Evolutionary conservation across 208 protist genomes (phyloP), one percentile per base, ranked within the genome.

Genomic region (Strigomonas culicis): DNA sequence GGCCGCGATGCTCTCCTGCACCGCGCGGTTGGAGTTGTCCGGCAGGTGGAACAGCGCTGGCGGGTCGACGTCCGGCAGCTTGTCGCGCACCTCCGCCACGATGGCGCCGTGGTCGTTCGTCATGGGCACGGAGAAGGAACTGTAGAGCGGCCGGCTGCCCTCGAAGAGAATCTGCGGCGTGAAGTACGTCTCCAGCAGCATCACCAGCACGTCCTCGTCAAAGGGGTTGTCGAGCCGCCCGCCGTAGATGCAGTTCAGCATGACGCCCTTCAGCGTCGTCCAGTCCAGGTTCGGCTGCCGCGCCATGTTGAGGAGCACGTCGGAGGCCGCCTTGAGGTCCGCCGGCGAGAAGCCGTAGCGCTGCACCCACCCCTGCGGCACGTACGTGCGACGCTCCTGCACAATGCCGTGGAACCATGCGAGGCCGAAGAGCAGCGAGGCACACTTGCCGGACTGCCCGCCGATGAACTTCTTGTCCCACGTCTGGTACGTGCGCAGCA

Each of bases 351-450:
- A 99, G 70, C 99, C 98, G 86, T 99, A 99, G 65, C 90, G 98
- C 81, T 98, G 97, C 50, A 88, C 86, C 96, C 97, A 99, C 34
- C 97, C 98, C 70, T 99, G 98, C 15, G 98, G 98, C 49, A 98
- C 92, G 75, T 95, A 99, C 15, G 82, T 95, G 47, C 97, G 87
- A n/a, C 98, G 85, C 74, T 99, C 97, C 78, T 98, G 95, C 63
- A 98, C 72, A 11, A 99, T 60, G 7, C 94, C 94, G 75, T 99
- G 98, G 66, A 99, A 98, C 90, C 93, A 99, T 15, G 95, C 90
- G 8, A 98, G 80, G 10, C 90, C 82, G 69, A 99, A 97, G 0
- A 98, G 82, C 50, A 97, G 70, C 75, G 88, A 86, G 25, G 86
- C 75, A 0, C 70, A 70, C 19, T 47, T 56, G 21, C 58, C 59